These are phyloP conservation scores for Pseudisothecium myosuroides DNA, from an alignment of 225 moss, liverwort and hornwort genomes.

Conservation along the genomic window DNA sequence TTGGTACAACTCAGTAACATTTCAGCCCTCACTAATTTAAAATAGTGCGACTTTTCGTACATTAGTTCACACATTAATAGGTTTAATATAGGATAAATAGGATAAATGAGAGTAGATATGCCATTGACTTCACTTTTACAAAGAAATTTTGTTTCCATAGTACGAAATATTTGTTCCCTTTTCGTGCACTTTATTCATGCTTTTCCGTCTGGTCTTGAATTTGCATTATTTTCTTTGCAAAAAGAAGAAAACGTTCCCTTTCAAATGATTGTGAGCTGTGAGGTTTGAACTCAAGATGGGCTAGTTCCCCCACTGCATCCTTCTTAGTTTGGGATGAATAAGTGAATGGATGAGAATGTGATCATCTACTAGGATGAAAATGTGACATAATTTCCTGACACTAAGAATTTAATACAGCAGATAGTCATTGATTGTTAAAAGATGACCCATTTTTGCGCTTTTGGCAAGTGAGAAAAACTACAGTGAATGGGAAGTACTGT, in stretches of 20 bases:
- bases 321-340: background rate
- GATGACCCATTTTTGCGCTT: background rate
- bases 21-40: background rate
- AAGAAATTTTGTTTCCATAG: background rate
- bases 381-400: background rate
- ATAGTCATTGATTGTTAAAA: background rate
- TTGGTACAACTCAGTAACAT: background rate
- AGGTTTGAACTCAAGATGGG: background rate
- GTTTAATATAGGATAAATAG: background rate
- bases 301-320: background rate
- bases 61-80: background rate
- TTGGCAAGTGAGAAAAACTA: background rate
- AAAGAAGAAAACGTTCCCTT: background rate
- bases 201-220: background rate
- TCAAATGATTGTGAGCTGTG: background rate
- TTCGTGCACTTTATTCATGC: background rate
- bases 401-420: background rate
- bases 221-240: background rate
- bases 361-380: background rate
- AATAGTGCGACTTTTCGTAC: background rate
- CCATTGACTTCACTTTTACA: background rate
- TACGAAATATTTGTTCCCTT: background rate
- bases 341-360: background rate
- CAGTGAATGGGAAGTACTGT: background rate
- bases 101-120: background rate